Conservation (phyloP, 2,329 filamentous ascomycete genomes). For the Tympanopsis confertula region DNA sequence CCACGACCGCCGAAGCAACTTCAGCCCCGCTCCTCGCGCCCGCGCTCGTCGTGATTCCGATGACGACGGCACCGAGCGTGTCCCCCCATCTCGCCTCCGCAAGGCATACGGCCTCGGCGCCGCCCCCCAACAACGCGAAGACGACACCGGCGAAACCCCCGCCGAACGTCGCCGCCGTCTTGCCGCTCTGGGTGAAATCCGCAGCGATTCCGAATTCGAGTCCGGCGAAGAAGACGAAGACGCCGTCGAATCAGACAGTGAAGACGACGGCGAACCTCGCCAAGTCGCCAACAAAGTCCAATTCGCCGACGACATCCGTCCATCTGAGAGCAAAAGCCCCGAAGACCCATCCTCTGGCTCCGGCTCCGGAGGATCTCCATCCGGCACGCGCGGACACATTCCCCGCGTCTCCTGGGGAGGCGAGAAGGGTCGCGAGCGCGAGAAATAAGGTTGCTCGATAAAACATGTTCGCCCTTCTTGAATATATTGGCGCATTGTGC, state of each 20-base stretch:
- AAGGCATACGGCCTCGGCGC: slow-evolving; percentile 14
- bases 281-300: slow-evolving; percentile 15
- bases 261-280: slow-evolving; percentile 12
- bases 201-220: slow-evolving; percentile 4
- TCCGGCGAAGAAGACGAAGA: slow-evolving; percentile 10
- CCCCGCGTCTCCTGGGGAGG: slow-evolving; percentile 27
- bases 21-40: slow-evolving; percentile 5
- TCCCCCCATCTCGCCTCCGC: slow-evolving; percentile 21
- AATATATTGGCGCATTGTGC: no score
- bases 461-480: no score
- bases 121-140: slow-evolving; percentile 10
- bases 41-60: slow-evolving; percentile 21
- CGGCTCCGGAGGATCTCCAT: neutral
- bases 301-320: slow-evolving; percentile 17
- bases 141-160: slow-evolving; percentile 27
- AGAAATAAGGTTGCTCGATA: no score
- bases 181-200: slow-evolving; percentile 23
- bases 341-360: slow-evolving; percentile 6
- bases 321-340: slow-evolving; percentile 10
- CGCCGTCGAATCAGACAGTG: slow-evolving; percentile 11
- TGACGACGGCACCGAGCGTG: slow-evolving; percentile 26
- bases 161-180: slow-evolving; percentile 31
- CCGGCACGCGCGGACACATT: slow-evolving; percentile 8
- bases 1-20: slow-evolving; percentile 8
- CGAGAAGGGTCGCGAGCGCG: slow-evolving; percentile 18